Evolutionary conservation across 192 early-diverging fungal species (phyloP).

Genomic region (Coemansia sp.): DNA sequence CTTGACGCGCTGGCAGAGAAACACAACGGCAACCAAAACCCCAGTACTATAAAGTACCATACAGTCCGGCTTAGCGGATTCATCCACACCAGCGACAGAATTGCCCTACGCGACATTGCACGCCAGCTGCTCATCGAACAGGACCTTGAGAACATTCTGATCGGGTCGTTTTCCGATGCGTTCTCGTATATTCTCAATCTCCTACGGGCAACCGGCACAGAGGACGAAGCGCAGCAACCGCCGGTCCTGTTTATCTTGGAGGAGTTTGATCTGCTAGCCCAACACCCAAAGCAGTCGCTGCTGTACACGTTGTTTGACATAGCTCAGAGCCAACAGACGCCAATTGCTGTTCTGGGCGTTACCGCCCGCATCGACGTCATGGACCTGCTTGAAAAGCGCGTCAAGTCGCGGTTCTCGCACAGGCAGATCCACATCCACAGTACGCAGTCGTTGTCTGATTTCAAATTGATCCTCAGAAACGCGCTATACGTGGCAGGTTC

Average conservation of each 20-base stretch:
- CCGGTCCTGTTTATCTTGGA: conserved; percentile 85
- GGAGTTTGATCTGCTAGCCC: conserved; percentile 91
- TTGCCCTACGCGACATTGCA: conserved; percentile 82
- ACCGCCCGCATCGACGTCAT: conserved; percentile 81
- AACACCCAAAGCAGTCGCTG: conserved; percentile 89
- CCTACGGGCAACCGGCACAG: conserved; percentile 16
- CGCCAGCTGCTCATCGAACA: conserved; percentile 73
- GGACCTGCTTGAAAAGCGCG: conserved; percentile 88
- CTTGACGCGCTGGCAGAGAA: conserved; percentile 30
- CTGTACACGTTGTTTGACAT: conserved; percentile 95
- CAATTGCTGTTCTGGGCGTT: conserved; percentile 85
- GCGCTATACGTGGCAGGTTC: conserved; percentile 38
- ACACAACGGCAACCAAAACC: background rate
- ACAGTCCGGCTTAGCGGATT: conserved; percentile 76
- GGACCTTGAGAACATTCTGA: conserved; percentile 52
- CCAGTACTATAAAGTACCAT: conserved; percentile 57
- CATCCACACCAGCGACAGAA: conserved; percentile 77
- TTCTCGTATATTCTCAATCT: conserved; percentile 46
- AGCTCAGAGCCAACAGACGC: conserved; percentile 79
- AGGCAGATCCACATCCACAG: conserved; percentile 76
- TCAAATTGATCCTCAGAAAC: conserved; percentile 59
- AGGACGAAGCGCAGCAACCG: conserved; percentile 4
- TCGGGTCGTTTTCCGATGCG: conserved; percentile 43
- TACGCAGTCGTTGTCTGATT: conserved; percentile 59
- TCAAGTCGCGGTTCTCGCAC: conserved; percentile 93